Evolutionary conservation across 2,329 filamentous ascomycete species (phyloP), one percentile per base, ranked within the genome.

Genomic region (Mycosphaerella sp.): DNA sequence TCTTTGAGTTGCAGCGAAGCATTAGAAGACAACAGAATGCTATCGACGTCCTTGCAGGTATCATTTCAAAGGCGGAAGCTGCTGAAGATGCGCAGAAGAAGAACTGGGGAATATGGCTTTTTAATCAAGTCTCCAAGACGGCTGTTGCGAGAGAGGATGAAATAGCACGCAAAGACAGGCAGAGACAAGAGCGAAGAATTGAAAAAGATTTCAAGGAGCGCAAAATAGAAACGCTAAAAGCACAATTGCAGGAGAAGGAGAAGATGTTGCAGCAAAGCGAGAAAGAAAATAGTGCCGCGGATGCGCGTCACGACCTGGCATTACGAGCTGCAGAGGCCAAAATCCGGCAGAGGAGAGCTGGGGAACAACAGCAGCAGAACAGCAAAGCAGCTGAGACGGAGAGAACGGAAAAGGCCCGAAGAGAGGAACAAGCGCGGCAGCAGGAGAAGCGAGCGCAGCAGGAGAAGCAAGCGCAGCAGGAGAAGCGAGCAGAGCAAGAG

Each of bases 141-240:
- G 23, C 29, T 41, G 59, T 61, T 47, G 65, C 68, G 1, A 65
- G 52, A 14, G 68, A 70, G n/a, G 66, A 70, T 14, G 65, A 67
- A 43, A 72, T 68, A 50, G 64, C 51, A 53, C 58, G 49, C 2
- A 71, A 70, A 51, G 66, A 67, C 36, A 66, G 61, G 29, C 55
- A 57, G 23, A 66, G 62, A 31, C 64, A 68, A 55, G 64, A 69
- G 60, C 66, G 69, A 45, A 63, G 55, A 43, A 60, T 67, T 43
- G 62, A 65, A 52, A 70, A 64, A 52, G 62, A 68, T 49, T 60
- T 70, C 54, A 72, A 71, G 56, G 66, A 70, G 59, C 56, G 62
- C 36, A 52, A 56, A 46, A 34, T 71, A 31, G 21, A 21, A 21
- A 52, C 50, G 21, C 14, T 12, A 29, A 29, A 59, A 32, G 29